Evolutionary conservation across 2,329 filamentous ascomycete genomes (phyloP), one percentile per base, ranked within the genome.

Genomic region (Ophiocordyceps robertsii): DNA sequence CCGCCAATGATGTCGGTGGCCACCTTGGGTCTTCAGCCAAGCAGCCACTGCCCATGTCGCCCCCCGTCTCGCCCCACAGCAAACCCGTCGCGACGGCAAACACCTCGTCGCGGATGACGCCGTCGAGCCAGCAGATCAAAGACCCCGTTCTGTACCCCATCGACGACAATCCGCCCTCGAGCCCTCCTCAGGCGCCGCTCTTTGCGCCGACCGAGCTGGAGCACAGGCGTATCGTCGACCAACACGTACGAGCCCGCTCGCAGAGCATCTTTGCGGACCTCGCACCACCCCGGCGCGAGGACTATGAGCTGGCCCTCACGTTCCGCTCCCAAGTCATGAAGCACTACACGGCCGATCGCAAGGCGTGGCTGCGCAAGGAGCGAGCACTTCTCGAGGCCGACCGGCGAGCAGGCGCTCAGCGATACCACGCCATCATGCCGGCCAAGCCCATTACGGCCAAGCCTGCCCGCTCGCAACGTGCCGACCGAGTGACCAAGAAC

Each of bases 101-200:
- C 29, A 53, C 59, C 31, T 50, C 52, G 1, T 50, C 57, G 0
- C 45, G 49, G 4, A 59, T 59, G 13, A 51, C 60, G 16, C 48
- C 55, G 11, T 35, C 40, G 19, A 44, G 46, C 35, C 55, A 59
- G 36, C 11, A 48, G 3, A 56, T 68, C 43, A 65, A 67, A 48
- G 76, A 80, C 46, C 75, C 75, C 2, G 75, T 80, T 30, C 60
- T 80, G 29, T 80, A 75, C 49, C 74, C 75, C 10, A 42, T 52
- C 32, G 65, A 66, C 32, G 71, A 75, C 12, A 45, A 55, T 11
- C 51, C 33, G 39, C 60, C 54, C 3, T 50, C 60, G 11, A 66
- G 66, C 37, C 61, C 67, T 6, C 55, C 65, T 3, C 65, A 72
- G 44, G 62, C 63, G 11, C 70, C 73, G 5, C 60, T 79, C 17